These are phyloP conservation scores for Cinnamomum chago DNA, from an alignment of 164 flowering plant species.

Conservation along the genomic window DNA sequence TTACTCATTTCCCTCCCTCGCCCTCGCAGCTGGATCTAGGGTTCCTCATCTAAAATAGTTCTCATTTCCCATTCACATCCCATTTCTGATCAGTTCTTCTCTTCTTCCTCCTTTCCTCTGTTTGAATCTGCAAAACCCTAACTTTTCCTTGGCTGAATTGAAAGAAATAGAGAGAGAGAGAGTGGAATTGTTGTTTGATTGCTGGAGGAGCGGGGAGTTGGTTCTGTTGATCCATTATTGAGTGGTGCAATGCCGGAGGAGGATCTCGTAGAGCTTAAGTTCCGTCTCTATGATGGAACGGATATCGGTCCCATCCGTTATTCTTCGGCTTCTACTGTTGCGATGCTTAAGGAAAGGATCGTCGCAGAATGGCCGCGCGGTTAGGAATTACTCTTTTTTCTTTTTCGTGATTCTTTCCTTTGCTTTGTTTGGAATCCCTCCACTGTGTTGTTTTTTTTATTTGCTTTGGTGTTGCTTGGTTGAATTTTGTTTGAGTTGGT, in stretches of 20 bases:
- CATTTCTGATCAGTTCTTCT: too few relatives aligned
- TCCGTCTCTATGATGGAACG: conserved; percentile 57
- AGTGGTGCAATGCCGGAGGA: conserved; percentile 47
- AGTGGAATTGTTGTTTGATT: too few relatives aligned
- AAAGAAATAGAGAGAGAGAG: too few relatives aligned
- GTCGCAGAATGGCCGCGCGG: conserved; percentile 69
- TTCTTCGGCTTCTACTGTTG: conserved; percentile 50
- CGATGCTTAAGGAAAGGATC: conserved; percentile 57
- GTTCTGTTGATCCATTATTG: too few relatives aligned
- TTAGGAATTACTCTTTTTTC: conserved; percentile 7
- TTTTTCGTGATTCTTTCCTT: not conserved
- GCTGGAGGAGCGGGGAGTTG: too few relatives aligned
- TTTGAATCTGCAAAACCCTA: too few relatives aligned
- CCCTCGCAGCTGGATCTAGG: too few relatives aligned
- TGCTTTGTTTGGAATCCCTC: not conserved
- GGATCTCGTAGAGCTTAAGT: conserved; percentile 57
- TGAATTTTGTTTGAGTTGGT: not conserved
- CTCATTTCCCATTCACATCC: too few relatives aligned
- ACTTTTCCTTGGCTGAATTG: too few relatives aligned
- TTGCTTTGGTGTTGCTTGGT: not conserved
- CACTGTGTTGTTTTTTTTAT: not conserved
- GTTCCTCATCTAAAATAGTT: too few relatives aligned
- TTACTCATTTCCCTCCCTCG: too few relatives aligned
- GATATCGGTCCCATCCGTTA: conserved; percentile 64
- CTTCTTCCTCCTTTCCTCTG: too few relatives aligned